Evolutionary conservation across 2,329 filamentous ascomycete genomes (phyloP), one percentile per base, ranked within the genome.

Genomic region (Colletotrichum caudatum): DNA sequence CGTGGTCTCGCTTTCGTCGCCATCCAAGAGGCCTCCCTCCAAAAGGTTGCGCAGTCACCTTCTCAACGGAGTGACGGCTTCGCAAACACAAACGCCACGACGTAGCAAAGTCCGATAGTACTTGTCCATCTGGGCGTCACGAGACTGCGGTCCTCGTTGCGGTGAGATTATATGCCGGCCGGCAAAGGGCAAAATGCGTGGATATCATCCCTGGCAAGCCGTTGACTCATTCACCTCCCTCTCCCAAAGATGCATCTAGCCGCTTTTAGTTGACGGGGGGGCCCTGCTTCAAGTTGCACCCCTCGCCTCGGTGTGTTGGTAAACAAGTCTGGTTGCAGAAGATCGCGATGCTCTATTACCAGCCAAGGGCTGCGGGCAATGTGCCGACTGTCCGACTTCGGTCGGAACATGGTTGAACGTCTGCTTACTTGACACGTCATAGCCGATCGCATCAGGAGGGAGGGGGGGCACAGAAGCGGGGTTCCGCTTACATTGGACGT

Each of bases 401-500:
- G 18, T 39, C 20, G 33, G 14, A 23, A 57, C 23, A 3, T 39
- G 9, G n/a, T n/a, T 20, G 3, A 29, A 12, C 14, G 56, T 8
- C 14, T 3, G 56, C n/a, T 58, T 58, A 26, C 56, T 12, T 58
- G 35, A 37, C 35, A 58, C 56, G 56, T 41, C 56, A 58, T 58
- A 18, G 35, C 20, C 35, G 23, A 58, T 39, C 8, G 5, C 11
- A 35, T 39, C 7, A 20, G 20, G 5, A 18, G 35, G 35, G 20
- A 9, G 5, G 20, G 54, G 35, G 18, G 35, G 37, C 14, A 3
- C 33, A 26, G 4, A 41, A 29, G 56, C 56, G 51, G 51, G 51
- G 51, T 56, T 11, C 9, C 14, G 26, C 51, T 56, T 56, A 56
- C 51, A 20, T 56, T 33, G 51, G 4, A 35, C 33, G 3, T 18